Evolutionary conservation across 345 rosid species (phyloP).

Genomic region (Gossypium raimondii): DNA sequence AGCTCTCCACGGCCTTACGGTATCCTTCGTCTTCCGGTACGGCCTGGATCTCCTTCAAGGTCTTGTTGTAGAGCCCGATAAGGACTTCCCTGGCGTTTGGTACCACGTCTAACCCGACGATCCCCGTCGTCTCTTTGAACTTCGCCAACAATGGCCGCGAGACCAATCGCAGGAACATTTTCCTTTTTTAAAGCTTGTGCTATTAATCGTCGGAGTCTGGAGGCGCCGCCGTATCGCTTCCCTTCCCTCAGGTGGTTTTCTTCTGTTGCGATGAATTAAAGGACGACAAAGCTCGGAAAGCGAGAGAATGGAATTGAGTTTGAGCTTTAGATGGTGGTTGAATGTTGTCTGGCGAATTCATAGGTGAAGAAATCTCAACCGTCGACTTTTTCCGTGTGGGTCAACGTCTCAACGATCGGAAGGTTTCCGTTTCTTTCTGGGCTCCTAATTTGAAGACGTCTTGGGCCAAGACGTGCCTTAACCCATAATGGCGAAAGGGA

Average conservation of each 20-base stretch:
- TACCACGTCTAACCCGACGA: conserved; percentile 90
- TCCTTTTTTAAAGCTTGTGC: not conserved
- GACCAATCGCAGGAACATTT: conserved; percentile 31
- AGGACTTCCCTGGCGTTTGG: conserved; percentile 87
- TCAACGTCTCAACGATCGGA: too few relatives aligned
- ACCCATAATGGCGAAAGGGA: not conserved
- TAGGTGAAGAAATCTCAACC: not conserved
- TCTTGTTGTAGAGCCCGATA: conserved; percentile 70
- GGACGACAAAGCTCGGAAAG: not conserved
- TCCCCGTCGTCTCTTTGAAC: conserved; percentile 91
- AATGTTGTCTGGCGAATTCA: not conserved
- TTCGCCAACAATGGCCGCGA: conserved; percentile 90
- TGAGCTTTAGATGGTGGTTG: not conserved
- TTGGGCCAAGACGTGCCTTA: not conserved
- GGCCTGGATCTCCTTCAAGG: conserved; percentile 90
- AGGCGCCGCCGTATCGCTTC: not conserved
- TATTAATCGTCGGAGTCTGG: not conserved
- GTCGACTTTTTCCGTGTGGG: not conserved
- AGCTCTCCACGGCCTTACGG: conserved; percentile 89
- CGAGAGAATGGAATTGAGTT: not conserved
- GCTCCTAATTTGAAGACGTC: not conserved
- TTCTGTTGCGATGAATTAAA: not conserved
- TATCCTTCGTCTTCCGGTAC: conserved; percentile 96
- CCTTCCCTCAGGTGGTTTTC: not conserved
- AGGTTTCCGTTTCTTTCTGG: not conserved